phyloP scores from a whole-genome alignment of 148 eudicot genomes.

The Simmondsia chinensis region DNA sequence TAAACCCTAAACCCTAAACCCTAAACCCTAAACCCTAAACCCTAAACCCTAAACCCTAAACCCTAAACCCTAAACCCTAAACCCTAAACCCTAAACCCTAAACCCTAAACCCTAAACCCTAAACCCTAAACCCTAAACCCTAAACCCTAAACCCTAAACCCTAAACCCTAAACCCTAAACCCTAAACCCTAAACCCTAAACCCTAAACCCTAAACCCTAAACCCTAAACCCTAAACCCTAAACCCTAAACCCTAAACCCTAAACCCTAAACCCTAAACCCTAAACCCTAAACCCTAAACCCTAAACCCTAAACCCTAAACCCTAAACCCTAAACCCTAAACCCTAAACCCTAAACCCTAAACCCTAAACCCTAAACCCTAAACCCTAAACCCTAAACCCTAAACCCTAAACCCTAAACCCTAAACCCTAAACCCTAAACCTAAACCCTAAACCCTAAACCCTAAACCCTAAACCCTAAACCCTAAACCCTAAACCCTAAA shows the following conservation, averaged over 20 bases:
- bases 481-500: slow-evolving; percentile 12
- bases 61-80: slow-evolving; percentile 19
- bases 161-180: slow-evolving; percentile 22
- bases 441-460: too few relatives aligned
- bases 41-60: slow-evolving; percentile 16
- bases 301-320: slow-evolving; percentile 9
- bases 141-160: slow-evolving; percentile 19
- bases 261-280: slow-evolving; percentile 11
- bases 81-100: slow-evolving; percentile 15
- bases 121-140: slow-evolving; percentile 21
- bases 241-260: slow-evolving; percentile 11
- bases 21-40: slow-evolving; percentile 14
- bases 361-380: slow-evolving; percentile 17
- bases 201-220: slow-evolving; percentile 8
- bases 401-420: slow-evolving; percentile 9
- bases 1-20: too few relatives aligned
- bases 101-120: slow-evolving; percentile 23
- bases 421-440: slow-evolving; percentile 9
- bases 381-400: slow-evolving; percentile 11
- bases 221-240: slow-evolving; percentile 8
- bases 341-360: slow-evolving; percentile 11
- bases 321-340: slow-evolving; percentile 10
- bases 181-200: slow-evolving; percentile 12
- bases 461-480: slow-evolving; percentile 12
- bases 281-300: slow-evolving; percentile 10